Evolutionary conservation across 331 rosid species (phyloP), one percentile per base, ranked within the genome.

Genomic region (Saraca asoca): DNA sequence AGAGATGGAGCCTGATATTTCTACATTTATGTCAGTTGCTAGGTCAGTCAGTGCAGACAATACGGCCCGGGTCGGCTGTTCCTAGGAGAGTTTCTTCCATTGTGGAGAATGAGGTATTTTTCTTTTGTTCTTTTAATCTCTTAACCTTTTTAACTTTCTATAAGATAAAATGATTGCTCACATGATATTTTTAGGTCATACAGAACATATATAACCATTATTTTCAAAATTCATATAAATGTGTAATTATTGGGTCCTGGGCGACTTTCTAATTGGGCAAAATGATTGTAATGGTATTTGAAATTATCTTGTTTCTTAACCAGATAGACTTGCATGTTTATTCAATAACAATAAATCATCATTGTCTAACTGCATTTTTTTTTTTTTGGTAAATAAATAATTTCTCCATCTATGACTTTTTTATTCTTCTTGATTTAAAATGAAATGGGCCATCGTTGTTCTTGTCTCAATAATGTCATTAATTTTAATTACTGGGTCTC

Each of bases 91-190:
- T 60, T 77, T 73, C 79, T 51, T 69, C 82, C 51, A 12, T 44
- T 68, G 72, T 66, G 15, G 83, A 80, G 45, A 78, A 75, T 9
- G 80, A 84, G 96, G 92, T 90, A 68, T 16, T 46, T 54, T 3
- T 59, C 2, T 20, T 60, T 43, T 60, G 46, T 29, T 46, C 16
- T 0, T 13, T 5, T 18, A 14, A 15, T 39, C 12, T 69, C 33
- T 43, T 12, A 1, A 9, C 44, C 37, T 33, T 9, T 10, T 29
- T 58, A 33, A 6, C 5, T 41, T 64, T 12, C 0, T 41, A 0
- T 38, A 18, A 46, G 54, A 41, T 24, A 20, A 43, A 15, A 16
- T 48, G 71, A 14, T 69, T 49, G 45, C 20, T 12, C 16, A 7
- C 35, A 2, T 57, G 41, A 4, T 62, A 24, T 68, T 68, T 59